Percentiles rank a stretch among this genome's conserved stretches.
phyloP scores from a whole-genome alignment of 106 monocot species.

The Phalaenopsis equestris region DNA sequence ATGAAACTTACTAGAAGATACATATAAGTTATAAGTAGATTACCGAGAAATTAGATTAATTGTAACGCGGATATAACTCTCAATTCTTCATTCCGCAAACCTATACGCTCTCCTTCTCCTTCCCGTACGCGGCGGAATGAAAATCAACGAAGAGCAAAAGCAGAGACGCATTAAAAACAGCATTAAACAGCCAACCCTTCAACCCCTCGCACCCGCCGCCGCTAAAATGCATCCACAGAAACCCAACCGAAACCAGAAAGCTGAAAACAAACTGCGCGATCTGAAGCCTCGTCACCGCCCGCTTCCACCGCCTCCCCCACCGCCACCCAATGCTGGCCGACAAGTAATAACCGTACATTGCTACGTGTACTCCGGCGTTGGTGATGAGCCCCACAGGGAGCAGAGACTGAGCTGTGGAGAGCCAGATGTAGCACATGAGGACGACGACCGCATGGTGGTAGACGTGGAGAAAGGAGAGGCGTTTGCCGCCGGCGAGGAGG shows the following conservation, averaged over 20 bases:
- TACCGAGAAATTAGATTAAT: no score
- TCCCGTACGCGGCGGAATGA: slow-evolving; percentile 31
- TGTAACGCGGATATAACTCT: no score
- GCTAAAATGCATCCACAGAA: slow-evolving; percentile 65
- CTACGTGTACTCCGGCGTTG: slow-evolving; percentile 73
- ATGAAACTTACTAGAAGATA: no score
- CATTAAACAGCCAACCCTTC: slow-evolving; percentile 73
- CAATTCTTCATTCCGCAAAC: neutral
- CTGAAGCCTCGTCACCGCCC: slow-evolving; percentile 62
- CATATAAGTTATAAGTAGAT: no score
- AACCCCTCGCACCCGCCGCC: slow-evolving; percentile 70
- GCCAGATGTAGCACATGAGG: slow-evolving; percentile 78
- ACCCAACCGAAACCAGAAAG: slow-evolving; percentile 49
- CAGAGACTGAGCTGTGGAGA: slow-evolving; percentile 58
- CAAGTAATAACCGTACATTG: slow-evolving; percentile 82
- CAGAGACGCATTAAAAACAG: slow-evolving; percentile 73
- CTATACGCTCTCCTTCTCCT: neutral
- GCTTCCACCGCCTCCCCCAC: slow-evolving; percentile 70
- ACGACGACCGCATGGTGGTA: slow-evolving; percentile 92
- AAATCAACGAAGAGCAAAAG: slow-evolving; percentile 70
- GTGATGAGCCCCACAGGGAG: slow-evolving; percentile 77
- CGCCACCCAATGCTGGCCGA: slow-evolving; percentile 47
- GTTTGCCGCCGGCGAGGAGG: slow-evolving; percentile 31
- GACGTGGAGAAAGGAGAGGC: slow-evolving; percentile 82
- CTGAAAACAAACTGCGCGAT: slow-evolving; percentile 75